These are phyloP conservation scores for Endoconidiophora laricicola DNA, from an alignment of 2,329 filamentous ascomycete species.

Conservation along the genomic window DNA sequence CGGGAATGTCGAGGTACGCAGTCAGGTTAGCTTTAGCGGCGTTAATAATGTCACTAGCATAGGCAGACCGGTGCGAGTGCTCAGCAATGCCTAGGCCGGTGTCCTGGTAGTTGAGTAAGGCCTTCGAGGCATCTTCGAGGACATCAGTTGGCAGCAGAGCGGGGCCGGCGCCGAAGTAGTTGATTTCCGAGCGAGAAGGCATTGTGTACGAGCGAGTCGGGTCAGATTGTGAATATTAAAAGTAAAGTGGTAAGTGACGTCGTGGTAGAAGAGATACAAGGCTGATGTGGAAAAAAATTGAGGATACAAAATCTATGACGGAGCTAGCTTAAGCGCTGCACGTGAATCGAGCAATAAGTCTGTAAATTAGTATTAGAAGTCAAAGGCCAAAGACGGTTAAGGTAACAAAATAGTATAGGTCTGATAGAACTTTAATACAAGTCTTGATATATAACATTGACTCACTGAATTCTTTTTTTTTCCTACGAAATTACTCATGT, in stretches of 20 bases:
- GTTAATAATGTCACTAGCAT: slow-evolving; percentile 64
- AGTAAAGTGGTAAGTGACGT: neutral
- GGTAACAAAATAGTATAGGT: too few relatives aligned
- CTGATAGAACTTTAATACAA: too few relatives aligned
- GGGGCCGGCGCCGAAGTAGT: slow-evolving; percentile 82
- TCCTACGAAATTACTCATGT: too few relatives aligned
- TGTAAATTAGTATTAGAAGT: neutral
- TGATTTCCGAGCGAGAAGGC: slow-evolving; percentile 57
- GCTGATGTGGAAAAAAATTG: neutral
- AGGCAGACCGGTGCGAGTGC: slow-evolving; percentile 71
- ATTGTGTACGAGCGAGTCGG: slow-evolving; percentile 25
- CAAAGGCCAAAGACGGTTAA: neutral
- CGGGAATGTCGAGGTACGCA: slow-evolving; percentile 62
- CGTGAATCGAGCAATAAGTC: too few relatives aligned
- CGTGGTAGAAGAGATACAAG: neutral
- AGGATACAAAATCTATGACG: neutral
- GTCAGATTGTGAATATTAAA: neutral
- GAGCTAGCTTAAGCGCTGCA: neutral
- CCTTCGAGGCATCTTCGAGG: slow-evolving; percentile 57
- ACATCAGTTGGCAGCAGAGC: slow-evolving; percentile 72
- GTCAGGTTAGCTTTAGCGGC: slow-evolving; percentile 60
- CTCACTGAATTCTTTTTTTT: too few relatives aligned
- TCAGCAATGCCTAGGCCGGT: slow-evolving; percentile 77
- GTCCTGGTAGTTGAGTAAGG: slow-evolving; percentile 65
- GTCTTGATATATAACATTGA: too few relatives aligned